Percentiles rank a stretch among this genome's conserved stretches.
phyloP scores from a whole-genome alignment of 805 yeast species.

The Cyberlindnera suaveolens region DNA sequence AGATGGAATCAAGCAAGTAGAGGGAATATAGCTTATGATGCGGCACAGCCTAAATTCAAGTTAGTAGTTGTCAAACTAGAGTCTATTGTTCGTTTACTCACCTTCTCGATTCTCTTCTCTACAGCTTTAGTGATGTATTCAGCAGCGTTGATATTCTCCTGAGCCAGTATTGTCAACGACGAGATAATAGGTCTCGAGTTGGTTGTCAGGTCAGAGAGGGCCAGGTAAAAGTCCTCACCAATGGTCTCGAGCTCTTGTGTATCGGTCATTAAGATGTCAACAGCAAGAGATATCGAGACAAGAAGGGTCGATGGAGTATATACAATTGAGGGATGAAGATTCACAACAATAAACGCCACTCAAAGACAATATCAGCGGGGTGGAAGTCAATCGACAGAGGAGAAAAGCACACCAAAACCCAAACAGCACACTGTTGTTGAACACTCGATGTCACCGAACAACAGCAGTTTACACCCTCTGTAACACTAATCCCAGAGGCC shows the following conservation, averaged over 20 bases:
- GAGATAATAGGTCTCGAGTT: conserved; percentile 89
- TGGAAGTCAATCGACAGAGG: no score
- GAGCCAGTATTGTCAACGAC: conserved; percentile 77
- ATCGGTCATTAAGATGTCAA: no score
- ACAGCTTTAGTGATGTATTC: conserved; percentile 71
- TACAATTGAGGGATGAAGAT: no score
- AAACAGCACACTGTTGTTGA: no score
- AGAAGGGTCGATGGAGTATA: no score
- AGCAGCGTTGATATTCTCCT: conserved; percentile 75
- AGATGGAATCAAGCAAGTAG: conserved; percentile 83
- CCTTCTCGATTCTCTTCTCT: conserved; percentile 63
- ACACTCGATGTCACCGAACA: no score
- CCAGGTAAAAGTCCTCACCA: conserved; percentile 58
- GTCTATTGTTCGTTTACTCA: conserved; percentile 18
- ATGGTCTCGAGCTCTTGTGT: conserved; percentile 19
- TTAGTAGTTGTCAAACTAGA: conserved; percentile 6
- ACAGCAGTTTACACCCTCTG: no score
- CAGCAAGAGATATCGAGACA: no score
- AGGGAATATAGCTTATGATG: conserved; percentile 77
- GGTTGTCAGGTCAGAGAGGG: conserved; percentile 72
- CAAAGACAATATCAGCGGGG: no score
- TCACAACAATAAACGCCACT: no score
- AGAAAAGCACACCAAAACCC: no score
- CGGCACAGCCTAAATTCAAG: conserved; percentile 50
- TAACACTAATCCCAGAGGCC: no score